phyloP scores from a whole-genome alignment of 208 protist species.

The Trichomonas gallinae region DNA sequence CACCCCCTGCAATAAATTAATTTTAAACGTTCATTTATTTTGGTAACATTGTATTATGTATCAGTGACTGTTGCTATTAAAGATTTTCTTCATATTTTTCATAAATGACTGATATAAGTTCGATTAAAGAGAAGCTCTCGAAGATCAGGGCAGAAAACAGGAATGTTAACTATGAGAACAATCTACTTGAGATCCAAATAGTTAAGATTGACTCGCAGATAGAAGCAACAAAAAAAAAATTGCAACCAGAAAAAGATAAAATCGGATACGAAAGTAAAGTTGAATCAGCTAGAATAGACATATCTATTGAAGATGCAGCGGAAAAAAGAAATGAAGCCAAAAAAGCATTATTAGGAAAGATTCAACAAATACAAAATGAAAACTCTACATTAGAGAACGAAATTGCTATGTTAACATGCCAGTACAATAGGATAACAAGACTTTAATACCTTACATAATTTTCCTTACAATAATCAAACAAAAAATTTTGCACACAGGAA shows the following conservation, averaged over 20 bases:
- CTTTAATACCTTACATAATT: background rate
- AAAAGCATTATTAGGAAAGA: background rate
- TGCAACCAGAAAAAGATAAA: background rate
- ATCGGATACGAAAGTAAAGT: background rate
- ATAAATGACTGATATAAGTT: background rate
- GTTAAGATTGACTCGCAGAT: background rate
- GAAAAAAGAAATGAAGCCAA: background rate
- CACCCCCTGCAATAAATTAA: too few relatives aligned
- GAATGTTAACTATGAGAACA: background rate
- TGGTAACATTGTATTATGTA: too few relatives aligned
- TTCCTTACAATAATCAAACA: too few relatives aligned
- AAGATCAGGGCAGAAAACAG: background rate
- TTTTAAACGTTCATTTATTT: too few relatives aligned
- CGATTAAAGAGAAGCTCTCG: background rate
- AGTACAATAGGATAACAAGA: background rate
- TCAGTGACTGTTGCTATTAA: too few relatives aligned
- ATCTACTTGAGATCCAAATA: background rate
- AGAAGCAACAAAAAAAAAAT: background rate
- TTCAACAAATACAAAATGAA: background rate
- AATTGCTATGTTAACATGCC: background rate
- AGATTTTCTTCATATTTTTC: background rate
- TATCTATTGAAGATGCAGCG: background rate
- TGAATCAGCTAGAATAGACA: background rate
- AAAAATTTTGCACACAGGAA: too few relatives aligned
- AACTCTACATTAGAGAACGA: background rate